Evolutionary conservation across 2,329 filamentous ascomycete genomes (phyloP), one percentile per base, ranked within the genome.

Genomic region (Aureobasidium sp.): DNA sequence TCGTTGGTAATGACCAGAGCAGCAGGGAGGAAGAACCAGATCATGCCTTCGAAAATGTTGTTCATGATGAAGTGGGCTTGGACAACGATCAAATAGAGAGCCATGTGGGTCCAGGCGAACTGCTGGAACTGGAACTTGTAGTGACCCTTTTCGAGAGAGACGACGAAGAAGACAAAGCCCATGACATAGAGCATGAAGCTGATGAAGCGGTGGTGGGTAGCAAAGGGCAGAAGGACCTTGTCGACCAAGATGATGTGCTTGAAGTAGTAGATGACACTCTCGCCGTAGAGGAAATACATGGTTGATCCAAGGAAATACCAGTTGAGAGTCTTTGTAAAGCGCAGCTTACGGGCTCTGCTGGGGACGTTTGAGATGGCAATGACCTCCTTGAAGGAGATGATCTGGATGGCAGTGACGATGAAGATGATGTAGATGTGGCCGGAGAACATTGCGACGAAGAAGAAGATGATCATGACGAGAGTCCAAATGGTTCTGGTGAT

Each of bases 41-140:
- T 96, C 89, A 99, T 91, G 78, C 94, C 94, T 78, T 99, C 94
- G 69, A 99, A 95, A 67, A 99, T 89, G 76, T 99, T 99, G 83
- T 99, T 99, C 90, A 99, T 97, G 78, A 97, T 91, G 75, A 99
- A 99, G 75, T 99, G 94, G 15, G 94, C 92, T 76, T 99, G 92
- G 6, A 96, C 92, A 42, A 97, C 93, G 70, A 99, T 97, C 70
- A 99, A 82, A 79, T 96, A 97, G 25, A 99, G 84, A 5, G 95
- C 94, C 92, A 99, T 97, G 75, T 99, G 94, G 15, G 94, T 97
- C 94, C 94, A 99, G 59, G 92, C 94, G 71, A 97, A 99, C 76
- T 99, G 94, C 65, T 92, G 96, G 77, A 99, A 99, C 76, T 99
- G 94, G 78, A 99, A 97, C 74, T 88, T 90, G 81, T 97, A 97